Percentiles rank a stretch among this genome's conserved stretches.
Conservation (phyloP, 805 yeast genomes). For the Pichia phayaonensis region DNA sequence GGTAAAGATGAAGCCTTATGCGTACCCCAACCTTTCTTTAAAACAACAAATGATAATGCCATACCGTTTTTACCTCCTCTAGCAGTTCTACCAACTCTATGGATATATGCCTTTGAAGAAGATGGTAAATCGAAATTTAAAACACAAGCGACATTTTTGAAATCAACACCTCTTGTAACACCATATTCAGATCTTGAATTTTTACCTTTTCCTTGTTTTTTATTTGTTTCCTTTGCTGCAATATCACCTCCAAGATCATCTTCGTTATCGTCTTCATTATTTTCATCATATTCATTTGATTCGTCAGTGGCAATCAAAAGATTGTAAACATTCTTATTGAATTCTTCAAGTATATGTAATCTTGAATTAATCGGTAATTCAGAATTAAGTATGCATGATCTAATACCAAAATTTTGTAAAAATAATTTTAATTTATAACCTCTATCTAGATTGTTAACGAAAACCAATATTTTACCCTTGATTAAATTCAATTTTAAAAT, state of each 20-base stretch:
- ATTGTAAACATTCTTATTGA: constrained; percentile 80
- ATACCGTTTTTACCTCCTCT: constrained; percentile 95
- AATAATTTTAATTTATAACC: constrained; percentile 89
- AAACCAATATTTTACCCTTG: constrained; percentile 83
- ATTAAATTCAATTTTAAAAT: constrained; percentile 82
- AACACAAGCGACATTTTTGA: constrained; percentile 93
- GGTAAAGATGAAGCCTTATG: constrained; percentile 72
- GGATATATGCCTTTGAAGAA: constrained; percentile 82
- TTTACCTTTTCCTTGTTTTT: constrained; percentile 28
- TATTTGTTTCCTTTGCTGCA: constrained; percentile 30
- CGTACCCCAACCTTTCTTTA: constrained; percentile 75
- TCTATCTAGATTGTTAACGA: constrained; percentile 91
- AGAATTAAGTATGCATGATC: constrained; percentile 79
- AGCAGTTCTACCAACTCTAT: constrained; percentile 95
- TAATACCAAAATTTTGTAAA: constrained; percentile 90
- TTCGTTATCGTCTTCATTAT: constrained; percentile 21
- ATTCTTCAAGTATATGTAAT: constrained; percentile 91
- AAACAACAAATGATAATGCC: constrained; percentile 87
- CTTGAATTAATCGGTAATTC: constrained; percentile 92
- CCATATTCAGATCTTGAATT: constrained; percentile 56
- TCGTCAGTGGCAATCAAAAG: constrained; percentile 94
- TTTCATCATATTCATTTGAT: constrained; percentile 47
- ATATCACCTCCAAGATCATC: background rate
- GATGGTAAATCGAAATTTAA: constrained; percentile 91
- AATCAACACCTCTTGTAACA: constrained; percentile 95